Base-by-base conservation (phyloP, 768 basidiomycete species). In the Lactarius akahatsu region DNA sequence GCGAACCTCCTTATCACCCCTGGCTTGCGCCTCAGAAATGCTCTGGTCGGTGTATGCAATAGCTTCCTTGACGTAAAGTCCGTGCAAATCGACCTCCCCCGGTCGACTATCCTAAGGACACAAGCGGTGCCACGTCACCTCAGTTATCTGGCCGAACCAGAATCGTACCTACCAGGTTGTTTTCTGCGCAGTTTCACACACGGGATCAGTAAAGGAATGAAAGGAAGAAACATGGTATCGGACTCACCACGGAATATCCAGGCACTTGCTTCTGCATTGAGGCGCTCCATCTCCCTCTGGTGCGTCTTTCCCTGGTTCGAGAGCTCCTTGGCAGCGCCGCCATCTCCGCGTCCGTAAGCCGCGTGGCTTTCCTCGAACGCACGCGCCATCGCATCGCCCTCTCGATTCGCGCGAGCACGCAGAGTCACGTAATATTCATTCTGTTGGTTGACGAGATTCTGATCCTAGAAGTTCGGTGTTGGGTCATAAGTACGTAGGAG, bases 41-140 rank as follows among this genome's bases (percentile, higher is more conserved):
- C 90, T 88, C 28, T 75, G 71, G 69, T 98, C 96, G 1, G 86
- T 87, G 61, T 82, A 83, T 52, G 83, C 79, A 57, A 96, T 86
- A 26, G 95, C 93, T 77, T 98, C 96, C 73, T 93, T 94, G 67
- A 96, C 95, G 75, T 92, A 96, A 4, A 98, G 78, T 1, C 94
- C 96, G 73, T 98, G 96, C 28, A 98, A 78, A 76, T 98, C 92
- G 55, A 97, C 79, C 75, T 94, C 91, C 1, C 89, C 91, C 0
- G 82, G 82, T 65, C 83, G 76, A 60, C 88, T 87, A 67, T 90
- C 86, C 85, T 88, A 72, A 52, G 61, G 11, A 7, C 34, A 40
- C 6, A 15, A 13, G 2, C 18, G 10, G 18, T 26, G 23, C 32
- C 59, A 47, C 30, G 45, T 57, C 40, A 60, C 45, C 4, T 23